Conservation (phyloP, 2,329 filamentous ascomycete species). For the Pseudocercospora eumusae region DNA sequence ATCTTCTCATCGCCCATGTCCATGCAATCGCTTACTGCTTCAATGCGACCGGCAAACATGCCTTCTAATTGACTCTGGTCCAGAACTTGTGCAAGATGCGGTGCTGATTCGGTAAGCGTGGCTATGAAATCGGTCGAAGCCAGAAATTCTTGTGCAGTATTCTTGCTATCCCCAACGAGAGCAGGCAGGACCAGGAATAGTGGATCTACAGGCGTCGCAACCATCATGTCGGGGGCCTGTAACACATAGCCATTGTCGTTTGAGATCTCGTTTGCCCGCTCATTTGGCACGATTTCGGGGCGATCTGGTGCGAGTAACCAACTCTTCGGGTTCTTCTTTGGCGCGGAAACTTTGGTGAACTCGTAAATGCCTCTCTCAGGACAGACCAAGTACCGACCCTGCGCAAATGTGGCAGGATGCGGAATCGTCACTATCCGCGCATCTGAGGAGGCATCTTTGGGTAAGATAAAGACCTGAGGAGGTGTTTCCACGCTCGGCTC, state of each 20-base stretch:
- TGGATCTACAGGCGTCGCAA: constrained; percentile 82
- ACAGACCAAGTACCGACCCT: constrained; percentile 60
- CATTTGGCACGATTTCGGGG: constrained; percentile 7
- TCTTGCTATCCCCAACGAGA: constrained; percentile 46
- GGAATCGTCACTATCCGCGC: constrained; percentile 59
- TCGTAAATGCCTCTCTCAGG: constrained; percentile 61
- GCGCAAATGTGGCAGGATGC: constrained; percentile 53
- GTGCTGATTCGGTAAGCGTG: constrained; percentile 55
- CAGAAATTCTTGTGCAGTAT: constrained; percentile 49
- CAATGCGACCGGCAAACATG: constrained; percentile 56
- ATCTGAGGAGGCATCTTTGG: constrained; percentile 53
- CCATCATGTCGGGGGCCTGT: constrained; percentile 70
- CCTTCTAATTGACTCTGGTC: constrained; percentile 48
- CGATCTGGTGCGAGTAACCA: constrained; percentile 53
- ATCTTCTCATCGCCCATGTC: constrained; percentile 85
- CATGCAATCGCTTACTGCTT: constrained; percentile 74
- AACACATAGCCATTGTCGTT: constrained; percentile 55
- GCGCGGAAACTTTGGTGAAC: constrained; percentile 59
- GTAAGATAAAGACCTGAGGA: constrained; percentile 60
- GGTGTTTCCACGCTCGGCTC: constrained; percentile 44
- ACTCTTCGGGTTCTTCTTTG: constrained; percentile 53
- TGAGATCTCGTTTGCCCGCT: constrained; percentile 18
- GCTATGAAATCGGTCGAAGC: constrained; percentile 73
- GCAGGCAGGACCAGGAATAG: constrained; percentile 80
- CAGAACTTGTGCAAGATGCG: constrained; percentile 62